Evolutionary conservation across 169 alveolate genomes (phyloP).

Genomic region (Theileria orientalis): DNA sequence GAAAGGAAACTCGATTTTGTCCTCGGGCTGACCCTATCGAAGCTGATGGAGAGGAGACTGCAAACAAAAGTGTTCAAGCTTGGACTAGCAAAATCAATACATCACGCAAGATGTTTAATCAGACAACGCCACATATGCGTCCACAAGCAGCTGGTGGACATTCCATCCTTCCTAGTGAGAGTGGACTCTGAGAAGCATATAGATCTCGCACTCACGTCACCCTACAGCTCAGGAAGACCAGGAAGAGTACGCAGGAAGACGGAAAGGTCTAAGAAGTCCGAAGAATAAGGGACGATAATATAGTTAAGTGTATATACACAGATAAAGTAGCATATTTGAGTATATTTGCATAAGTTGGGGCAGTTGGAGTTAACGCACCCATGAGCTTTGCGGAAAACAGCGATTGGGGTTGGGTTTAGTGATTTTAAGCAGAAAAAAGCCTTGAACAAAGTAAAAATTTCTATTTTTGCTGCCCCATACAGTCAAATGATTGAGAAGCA

Average conservation of each 20-base stretch:
- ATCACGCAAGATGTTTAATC: slow-evolving; percentile 98
- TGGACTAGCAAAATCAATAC: slow-evolving; percentile 96
- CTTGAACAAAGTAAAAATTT: not conserved
- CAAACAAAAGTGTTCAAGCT: slow-evolving; percentile 97
- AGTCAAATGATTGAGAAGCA: not conserved
- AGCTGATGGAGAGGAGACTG: slow-evolving; percentile 98
- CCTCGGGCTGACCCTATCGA: slow-evolving; percentile 95
- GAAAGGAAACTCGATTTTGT: slow-evolving; percentile 98
- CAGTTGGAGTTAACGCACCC: too few relatives aligned
- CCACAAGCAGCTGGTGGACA: slow-evolving; percentile 96
- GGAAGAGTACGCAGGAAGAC: slow-evolving; percentile 96
- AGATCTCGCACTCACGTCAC: slow-evolving; percentile 94
- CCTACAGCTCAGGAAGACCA: slow-evolving; percentile 95
- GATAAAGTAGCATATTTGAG: too few relatives aligned
- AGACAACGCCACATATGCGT: slow-evolving; percentile 98
- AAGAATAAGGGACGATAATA: slow-evolving; percentile 9
- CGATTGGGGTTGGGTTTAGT: too few relatives aligned
- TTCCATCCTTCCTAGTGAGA: slow-evolving; percentile 98
- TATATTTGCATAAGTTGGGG: too few relatives aligned
- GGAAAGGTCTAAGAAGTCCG: slow-evolving; percentile 59
- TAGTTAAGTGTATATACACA: too few relatives aligned
- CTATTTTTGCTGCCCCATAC: not conserved
- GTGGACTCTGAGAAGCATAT: slow-evolving; percentile 98
- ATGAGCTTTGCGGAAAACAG: too few relatives aligned
- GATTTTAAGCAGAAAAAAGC: too few relatives aligned